phyloP scores from a whole-genome alignment of 371 early-diverging fungal species.

The Lichtheimia hyalospora region DNA sequence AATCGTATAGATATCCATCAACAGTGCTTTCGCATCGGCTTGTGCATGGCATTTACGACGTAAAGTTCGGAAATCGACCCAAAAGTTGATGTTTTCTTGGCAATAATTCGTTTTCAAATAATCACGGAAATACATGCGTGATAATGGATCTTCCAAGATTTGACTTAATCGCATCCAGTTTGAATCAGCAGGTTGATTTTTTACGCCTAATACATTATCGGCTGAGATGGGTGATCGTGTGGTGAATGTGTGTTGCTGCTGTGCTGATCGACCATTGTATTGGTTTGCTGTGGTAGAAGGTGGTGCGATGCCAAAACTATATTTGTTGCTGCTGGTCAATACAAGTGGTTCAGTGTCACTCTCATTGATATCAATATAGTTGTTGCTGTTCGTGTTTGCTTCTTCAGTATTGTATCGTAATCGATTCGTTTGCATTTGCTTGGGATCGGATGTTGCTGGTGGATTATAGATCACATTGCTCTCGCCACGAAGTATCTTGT shows the following conservation, averaged over 20 bases:
- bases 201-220: not conserved
- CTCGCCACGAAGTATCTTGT: conserved; percentile 55
- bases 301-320: no score
- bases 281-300: conserved; percentile 74
- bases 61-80: conserved; percentile 51
- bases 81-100: conserved; percentile 73
- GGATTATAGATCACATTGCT: conserved; percentile 6
- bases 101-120: conserved; percentile 66
- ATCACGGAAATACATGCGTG: conserved; percentile 59
- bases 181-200: conserved; percentile 37
- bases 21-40: conserved; percentile 24
- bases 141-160: conserved; percentile 54
- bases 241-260: not conserved
- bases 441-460: conserved; percentile 77
- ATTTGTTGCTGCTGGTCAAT: no score
- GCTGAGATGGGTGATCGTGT: not conserved
- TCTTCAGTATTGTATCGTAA: no score
- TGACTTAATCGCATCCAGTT: conserved; percentile 52
- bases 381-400: no score
- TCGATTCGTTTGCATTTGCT: no score
- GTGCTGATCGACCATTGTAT: not conserved
- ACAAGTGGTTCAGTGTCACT: no score
- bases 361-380: no score
- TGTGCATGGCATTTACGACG: conserved; percentile 20
- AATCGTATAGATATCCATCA: conserved; percentile 51